Percentiles rank a stretch among this genome's conserved stretches.
phyloP scores from a whole-genome alignment of 441 rosid genomes.

The Brassica hybrid region DNA sequence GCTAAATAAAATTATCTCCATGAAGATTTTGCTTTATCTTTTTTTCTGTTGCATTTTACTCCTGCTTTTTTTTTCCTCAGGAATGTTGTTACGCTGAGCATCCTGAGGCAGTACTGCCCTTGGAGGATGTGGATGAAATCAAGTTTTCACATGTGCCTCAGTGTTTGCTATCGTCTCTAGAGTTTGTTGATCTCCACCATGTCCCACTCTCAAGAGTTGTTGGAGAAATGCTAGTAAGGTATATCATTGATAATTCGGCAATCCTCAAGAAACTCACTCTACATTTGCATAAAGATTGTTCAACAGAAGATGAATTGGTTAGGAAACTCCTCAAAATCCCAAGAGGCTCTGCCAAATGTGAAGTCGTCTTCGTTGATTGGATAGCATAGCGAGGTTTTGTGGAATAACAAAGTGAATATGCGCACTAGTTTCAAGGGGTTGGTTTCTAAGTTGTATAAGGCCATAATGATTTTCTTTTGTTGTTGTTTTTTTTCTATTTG shows the following conservation, averaged over 20 bases:
- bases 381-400: neutral
- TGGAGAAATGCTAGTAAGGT: slow-evolving; percentile 1
- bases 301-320: neutral
- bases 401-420: neutral
- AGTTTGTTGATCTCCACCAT: slow-evolving; percentile 2
- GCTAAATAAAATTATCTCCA: neutral
- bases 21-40: neutral
- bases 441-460: neutral
- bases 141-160: neutral
- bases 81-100: neutral
- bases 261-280: slow-evolving; percentile 9
- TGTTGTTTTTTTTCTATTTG: neutral
- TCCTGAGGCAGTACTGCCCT: neutral
- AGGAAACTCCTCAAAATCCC: neutral
- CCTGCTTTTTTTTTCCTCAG: neutral
- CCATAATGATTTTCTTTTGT: neutral
- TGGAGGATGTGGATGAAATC: neutral
- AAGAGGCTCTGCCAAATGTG: slow-evolving; percentile 2
- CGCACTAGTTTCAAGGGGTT: neutral
- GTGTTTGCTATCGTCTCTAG: slow-evolving; percentile 19
- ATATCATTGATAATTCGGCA: neutral
- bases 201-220: neutral
- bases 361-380: neutral
- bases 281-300: neutral
- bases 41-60: neutral